Evolutionary conservation across 1,139 yeast species (phyloP), one percentile per base, ranked within the genome.

Genomic region (Arxiozyma heterogenica): DNA sequence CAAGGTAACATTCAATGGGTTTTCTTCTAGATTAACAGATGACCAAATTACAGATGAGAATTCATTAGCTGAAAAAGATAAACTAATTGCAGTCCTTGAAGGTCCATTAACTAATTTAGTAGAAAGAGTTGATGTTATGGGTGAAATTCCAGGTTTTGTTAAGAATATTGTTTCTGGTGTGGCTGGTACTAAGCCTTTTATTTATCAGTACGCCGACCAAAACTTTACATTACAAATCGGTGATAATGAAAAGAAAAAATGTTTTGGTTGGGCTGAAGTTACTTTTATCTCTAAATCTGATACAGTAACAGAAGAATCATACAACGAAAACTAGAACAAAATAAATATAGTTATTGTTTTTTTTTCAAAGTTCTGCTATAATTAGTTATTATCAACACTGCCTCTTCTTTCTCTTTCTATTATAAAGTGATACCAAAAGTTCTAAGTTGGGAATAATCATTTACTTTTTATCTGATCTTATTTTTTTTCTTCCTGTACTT

Each of bases 41-140:
- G 75, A 69, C 51, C 69, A 73, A 62, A 69, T 71, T 54, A 71
- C 58, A 23, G 73, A 70, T 41, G 50, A 53, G 30, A 51, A 49
- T 7, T 42, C 39, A 5, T 57, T 61, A 30, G 23, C 47, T 7
- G 58, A 59, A 15, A 49, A 47, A 3, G 59, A 59, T 45, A 54
- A 56, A 41, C 53, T 64, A 44, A 69, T 66, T 30, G 82, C 77
- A 45, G 66, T 67, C 18, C 78, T 84, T 41, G 67, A 66, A 45
- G 91, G 90, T 55, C 73, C 75, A 18, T 76, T 91, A 61, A 70
- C 69, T 23, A 61, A 77, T 51, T 73, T 87, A 62, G 83, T 88
- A 53, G 97, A 89, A 73, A 82, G 98, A 67, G 91, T 93, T 55
- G 98, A 93, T 72, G 98, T 93, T 58, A 90, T 93, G 97, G 90